Evolutionary conservation across 495 filamentous ascomycete species (phyloP).

Genomic region (Annulohypoxylon moriforme): DNA sequence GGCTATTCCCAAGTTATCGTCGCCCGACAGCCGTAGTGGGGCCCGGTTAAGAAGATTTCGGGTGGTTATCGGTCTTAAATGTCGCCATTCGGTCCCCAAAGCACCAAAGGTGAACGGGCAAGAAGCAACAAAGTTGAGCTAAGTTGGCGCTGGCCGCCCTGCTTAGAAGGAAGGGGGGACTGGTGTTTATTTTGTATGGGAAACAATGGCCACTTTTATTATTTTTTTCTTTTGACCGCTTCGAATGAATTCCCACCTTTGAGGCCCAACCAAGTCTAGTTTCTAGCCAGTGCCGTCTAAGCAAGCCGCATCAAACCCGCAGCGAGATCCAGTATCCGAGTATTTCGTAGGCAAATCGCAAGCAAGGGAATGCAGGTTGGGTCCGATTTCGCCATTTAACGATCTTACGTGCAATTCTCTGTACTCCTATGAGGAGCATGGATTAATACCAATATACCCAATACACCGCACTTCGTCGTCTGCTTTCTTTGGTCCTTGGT

Average conservation of each 20-base stretch:
- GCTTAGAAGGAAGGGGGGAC: not conserved
- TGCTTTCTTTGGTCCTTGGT: slow-evolving; percentile 5
- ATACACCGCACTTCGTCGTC: slow-evolving; percentile 5
- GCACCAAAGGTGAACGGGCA: slow-evolving; percentile 31
- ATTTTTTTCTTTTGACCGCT: slow-evolving; percentile 30
- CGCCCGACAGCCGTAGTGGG: slow-evolving; percentile 40
- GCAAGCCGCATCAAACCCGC: not conserved
- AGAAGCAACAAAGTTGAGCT: slow-evolving; percentile 21
- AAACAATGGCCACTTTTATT: slow-evolving; percentile 30
- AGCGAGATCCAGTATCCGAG: slow-evolving; percentile 3
- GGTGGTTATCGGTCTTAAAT: slow-evolving; percentile 42
- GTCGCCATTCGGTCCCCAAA: slow-evolving; percentile 42
- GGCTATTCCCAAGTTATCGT: slow-evolving; percentile 25
- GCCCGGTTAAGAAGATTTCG: slow-evolving; percentile 22
- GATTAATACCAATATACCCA: slow-evolving; percentile 5
- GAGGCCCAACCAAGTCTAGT: not conserved
- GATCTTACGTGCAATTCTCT: slow-evolving; percentile 27
- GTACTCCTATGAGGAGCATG: not conserved
- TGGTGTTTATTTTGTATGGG: not conserved
- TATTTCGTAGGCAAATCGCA: slow-evolving; percentile 9
- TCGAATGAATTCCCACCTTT: slow-evolving; percentile 1
- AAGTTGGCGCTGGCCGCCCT: slow-evolving; percentile 27
- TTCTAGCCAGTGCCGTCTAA: slow-evolving; percentile 13
- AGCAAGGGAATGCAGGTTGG: slow-evolving; percentile 13
- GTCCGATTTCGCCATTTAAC: slow-evolving; percentile 45